Evolutionary conservation across 306 rosid species (phyloP).

Genomic region (Fragaria iinumae): DNA sequence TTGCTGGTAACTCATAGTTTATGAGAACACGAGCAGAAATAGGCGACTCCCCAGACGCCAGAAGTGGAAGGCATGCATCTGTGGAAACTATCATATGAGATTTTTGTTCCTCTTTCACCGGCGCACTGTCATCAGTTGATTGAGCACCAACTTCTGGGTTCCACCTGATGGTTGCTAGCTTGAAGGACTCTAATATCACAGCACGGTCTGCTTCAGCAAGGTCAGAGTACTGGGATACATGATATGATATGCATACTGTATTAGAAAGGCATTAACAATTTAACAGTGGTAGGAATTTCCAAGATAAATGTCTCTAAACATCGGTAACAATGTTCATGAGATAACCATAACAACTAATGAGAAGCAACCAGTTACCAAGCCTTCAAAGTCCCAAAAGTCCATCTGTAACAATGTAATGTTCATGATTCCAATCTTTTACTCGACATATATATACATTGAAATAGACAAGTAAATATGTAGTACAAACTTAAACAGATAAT

Average conservation of each 20-base stretch:
- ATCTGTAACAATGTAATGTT: too few species aligned
- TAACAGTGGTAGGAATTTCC: neutral
- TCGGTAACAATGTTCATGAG: neutral
- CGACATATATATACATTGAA: neutral
- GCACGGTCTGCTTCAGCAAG: conserved; percentile 81
- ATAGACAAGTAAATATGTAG: neutral
- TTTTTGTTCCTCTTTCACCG: conserved; percentile 49
- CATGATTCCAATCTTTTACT: neutral
- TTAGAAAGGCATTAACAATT: conserved; percentile 12
- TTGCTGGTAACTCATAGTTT: conserved; percentile 72
- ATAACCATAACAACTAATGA: neutral
- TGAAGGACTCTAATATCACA: conserved; percentile 53
- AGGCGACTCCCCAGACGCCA: conserved; percentile 73
- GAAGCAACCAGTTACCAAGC: neutral
- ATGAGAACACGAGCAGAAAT: conserved; percentile 66
- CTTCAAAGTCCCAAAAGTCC: neutral
- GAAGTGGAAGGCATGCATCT: conserved; percentile 86
- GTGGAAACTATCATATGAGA: conserved; percentile 79
- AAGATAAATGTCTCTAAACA: neutral
- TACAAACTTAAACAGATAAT: neutral
- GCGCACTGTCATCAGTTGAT: conserved; percentile 43
- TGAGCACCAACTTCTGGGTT: conserved; percentile 42
- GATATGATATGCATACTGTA: conserved; percentile 14
- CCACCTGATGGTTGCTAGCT: conserved; percentile 56
- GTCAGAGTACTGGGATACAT: conserved; percentile 70